phyloP scores from a whole-genome alignment of 768 basidiomycete genomes.

The Rhodosporidiobolus sp. region DNA sequence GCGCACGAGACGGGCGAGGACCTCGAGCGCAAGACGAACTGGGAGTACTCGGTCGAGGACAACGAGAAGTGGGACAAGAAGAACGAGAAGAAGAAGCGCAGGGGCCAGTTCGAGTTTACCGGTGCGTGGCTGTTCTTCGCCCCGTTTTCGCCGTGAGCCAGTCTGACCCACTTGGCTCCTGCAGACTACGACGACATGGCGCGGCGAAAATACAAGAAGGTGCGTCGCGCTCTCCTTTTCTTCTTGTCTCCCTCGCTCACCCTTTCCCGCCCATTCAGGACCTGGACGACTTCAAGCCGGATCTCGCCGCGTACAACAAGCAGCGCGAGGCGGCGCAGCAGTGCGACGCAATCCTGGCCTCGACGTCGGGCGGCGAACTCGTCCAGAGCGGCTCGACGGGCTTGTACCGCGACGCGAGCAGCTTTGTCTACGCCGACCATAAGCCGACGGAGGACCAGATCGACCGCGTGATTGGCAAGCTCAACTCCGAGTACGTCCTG shows the following conservation, averaged over 20 bases:
- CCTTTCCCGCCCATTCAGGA: conserved; percentile 53
- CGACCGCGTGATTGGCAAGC: conserved; percentile 82
- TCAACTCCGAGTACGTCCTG: conserved; percentile 83
- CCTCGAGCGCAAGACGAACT: conserved; percentile 82
- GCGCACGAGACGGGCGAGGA: conserved; percentile 91
- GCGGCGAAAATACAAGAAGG: conserved; percentile 76
- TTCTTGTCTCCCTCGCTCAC: too few species aligned
- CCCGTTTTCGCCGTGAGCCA: not conserved
- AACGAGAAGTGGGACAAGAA: conserved; percentile 97
- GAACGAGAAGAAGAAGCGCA: conserved; percentile 69
- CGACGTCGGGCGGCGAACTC: conserved; percentile 48
- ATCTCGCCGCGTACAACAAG: conserved; percentile 77
- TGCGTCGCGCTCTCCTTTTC: not conserved
- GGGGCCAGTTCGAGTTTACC: conserved; percentile 87
- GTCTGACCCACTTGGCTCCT: not conserved
- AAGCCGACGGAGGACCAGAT: conserved; percentile 95
- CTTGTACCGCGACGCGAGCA: conserved; percentile 90
- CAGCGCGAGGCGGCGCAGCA: conserved; percentile 70
- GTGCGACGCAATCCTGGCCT: conserved; percentile 48
- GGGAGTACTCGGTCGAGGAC: conserved; percentile 93
- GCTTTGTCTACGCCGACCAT: conserved; percentile 86
- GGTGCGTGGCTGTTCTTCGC: conserved; percentile 57
- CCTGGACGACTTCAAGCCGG: conserved; percentile 79
- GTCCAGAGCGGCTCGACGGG: conserved; percentile 56
- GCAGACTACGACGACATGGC: conserved; percentile 88